Conservation (phyloP, 2,329 filamentous ascomycete genomes). For the Didymella exigua region DNA sequence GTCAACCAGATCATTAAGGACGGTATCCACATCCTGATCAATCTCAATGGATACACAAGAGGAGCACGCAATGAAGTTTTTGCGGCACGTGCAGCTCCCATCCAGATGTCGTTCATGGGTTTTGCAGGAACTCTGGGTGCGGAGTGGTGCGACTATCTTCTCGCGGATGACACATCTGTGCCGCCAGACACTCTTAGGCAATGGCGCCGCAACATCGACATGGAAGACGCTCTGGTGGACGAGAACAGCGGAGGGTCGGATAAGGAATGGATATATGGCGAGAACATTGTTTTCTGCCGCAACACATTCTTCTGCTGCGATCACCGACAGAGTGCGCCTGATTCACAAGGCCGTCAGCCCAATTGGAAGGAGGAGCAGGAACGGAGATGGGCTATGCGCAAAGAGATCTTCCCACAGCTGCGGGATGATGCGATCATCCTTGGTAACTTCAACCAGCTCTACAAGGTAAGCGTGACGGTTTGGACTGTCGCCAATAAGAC, state of each 20-base stretch:
- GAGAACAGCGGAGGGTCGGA: conserved; percentile 70
- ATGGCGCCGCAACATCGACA: conserved; percentile 72
- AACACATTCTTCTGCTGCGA: conserved; percentile 99
- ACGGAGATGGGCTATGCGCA: conserved; percentile 89
- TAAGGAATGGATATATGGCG: conserved; percentile 90
- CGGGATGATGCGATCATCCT: conserved; percentile 86
- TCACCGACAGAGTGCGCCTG: conserved; percentile 85
- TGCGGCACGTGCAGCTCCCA: conserved; percentile 88
- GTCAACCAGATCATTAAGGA: conserved; percentile 86
- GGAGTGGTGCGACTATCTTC: conserved; percentile 97
- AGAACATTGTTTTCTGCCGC: conserved; percentile 93
- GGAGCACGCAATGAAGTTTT: conserved; percentile 98
- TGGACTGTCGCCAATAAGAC: neutral
- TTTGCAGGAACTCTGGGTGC: conserved; percentile 95
- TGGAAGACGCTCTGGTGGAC: conserved; percentile 70
- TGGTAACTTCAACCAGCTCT: conserved; percentile 97
- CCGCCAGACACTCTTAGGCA: conserved; percentile 81
- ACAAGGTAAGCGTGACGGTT: conserved; percentile 71
- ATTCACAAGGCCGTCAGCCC: conserved; percentile 66
- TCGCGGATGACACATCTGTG: conserved; percentile 87
- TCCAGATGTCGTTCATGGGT: conserved; percentile 99
- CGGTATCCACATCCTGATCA: conserved; percentile 91
- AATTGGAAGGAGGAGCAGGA: conserved; percentile 84
- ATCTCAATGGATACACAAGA: conserved; percentile 96
- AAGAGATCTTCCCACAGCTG: conserved; percentile 84